phyloP scores from a whole-genome alignment of 1,284 basidiomycete genomes.

The Ceratobasidium sp. region DNA sequence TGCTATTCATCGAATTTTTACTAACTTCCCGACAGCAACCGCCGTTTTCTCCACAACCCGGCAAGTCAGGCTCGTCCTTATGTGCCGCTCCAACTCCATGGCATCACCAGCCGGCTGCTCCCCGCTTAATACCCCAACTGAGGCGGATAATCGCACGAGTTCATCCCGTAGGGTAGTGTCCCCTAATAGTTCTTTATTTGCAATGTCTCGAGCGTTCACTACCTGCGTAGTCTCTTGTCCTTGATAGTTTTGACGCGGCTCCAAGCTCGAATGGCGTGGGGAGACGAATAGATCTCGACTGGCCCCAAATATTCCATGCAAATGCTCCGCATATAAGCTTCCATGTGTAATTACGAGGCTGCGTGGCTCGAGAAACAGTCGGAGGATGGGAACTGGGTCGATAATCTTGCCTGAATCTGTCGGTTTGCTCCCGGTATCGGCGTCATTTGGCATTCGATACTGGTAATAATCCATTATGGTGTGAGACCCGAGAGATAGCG shows the following conservation, averaged over 20 bases:
- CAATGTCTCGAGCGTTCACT: slow-evolving; percentile 60
- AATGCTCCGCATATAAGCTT: slow-evolving; percentile 73
- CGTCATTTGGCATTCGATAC: slow-evolving; percentile 61
- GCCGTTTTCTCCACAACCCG: slow-evolving; percentile 79
- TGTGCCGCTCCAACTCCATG: slow-evolving; percentile 63
- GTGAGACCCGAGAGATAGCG: slow-evolving; percentile 87
- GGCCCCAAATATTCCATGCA: slow-evolving; percentile 74
- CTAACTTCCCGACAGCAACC: slow-evolving; percentile 13
- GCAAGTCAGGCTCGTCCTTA: slow-evolving; percentile 87
- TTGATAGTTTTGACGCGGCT: neutral
- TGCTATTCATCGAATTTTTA: slow-evolving; percentile 14
- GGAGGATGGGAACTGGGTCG: slow-evolving; percentile 72
- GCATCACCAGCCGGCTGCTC: neutral
- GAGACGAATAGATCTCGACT: neutral
- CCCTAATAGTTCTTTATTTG: slow-evolving; percentile 67
- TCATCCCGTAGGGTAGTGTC: neutral
- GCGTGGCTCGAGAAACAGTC: slow-evolving; percentile 83
- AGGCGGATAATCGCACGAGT: neutral
- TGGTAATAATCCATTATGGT: slow-evolving; percentile 87
- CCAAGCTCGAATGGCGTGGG: too few relatives aligned
- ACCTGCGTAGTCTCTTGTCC: neutral
- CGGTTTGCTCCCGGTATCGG: slow-evolving; percentile 43
- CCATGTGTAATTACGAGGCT: slow-evolving; percentile 83
- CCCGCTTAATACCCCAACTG: neutral
- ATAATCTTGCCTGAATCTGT: slow-evolving; percentile 57